Conservation (phyloP, 2,329 filamentous ascomycete genomes). For the Penicillium thymicola region DNA sequence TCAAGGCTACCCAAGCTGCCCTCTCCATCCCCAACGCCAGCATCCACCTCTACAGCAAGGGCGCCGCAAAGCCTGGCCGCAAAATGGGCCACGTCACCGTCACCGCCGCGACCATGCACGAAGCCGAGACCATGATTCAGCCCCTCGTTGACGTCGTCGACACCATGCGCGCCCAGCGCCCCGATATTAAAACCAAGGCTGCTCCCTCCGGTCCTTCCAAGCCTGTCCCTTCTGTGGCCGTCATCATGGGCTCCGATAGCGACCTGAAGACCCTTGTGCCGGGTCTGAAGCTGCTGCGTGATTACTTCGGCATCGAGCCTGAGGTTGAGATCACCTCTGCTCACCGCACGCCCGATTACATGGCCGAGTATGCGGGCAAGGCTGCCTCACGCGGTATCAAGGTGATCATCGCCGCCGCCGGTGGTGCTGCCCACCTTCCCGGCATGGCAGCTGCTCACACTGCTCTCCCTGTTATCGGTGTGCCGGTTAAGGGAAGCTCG, state of each 20-base stretch:
- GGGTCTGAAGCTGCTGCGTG: constrained; percentile 43
- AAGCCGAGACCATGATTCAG: constrained; percentile 65
- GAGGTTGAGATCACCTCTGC: constrained; percentile 49
- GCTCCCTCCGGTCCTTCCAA: constrained; percentile 31
- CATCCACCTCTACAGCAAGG: constrained; percentile 90
- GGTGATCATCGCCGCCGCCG: constrained; percentile 72
- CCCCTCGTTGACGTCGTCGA: constrained; percentile 74
- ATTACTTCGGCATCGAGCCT: constrained; percentile 44
- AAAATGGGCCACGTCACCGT: constrained; percentile 96
- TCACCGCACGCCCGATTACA: constrained; percentile 68
- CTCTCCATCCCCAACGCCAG: constrained; percentile 57
- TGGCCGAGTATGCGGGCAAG: constrained; percentile 63
- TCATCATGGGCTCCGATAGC: constrained; percentile 51
- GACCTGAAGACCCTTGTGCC: constrained; percentile 46
- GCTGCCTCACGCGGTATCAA: constrained; percentile 65
- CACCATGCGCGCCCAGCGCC: constrained; percentile 64
- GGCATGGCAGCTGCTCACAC: constrained; percentile 74
- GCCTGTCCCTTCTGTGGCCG: constrained; percentile 40
- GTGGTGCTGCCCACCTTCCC: constrained; percentile 69
- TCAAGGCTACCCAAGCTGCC: constrained; percentile 55
- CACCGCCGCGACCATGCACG: constrained; percentile 63
- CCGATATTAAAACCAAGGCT: constrained; percentile 35
- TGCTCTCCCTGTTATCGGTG: constrained; percentile 70
- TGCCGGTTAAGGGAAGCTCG: constrained; percentile 71
- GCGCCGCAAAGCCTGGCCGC: constrained; percentile 73